A percentile compares a stretch with the other conserved stretches of the same genome.
These are phyloP conservation scores for Anthoceros angustus DNA, from an alignment of 225 moss, liverwort and hornwort genomes.

Conservation along the genomic window DNA sequence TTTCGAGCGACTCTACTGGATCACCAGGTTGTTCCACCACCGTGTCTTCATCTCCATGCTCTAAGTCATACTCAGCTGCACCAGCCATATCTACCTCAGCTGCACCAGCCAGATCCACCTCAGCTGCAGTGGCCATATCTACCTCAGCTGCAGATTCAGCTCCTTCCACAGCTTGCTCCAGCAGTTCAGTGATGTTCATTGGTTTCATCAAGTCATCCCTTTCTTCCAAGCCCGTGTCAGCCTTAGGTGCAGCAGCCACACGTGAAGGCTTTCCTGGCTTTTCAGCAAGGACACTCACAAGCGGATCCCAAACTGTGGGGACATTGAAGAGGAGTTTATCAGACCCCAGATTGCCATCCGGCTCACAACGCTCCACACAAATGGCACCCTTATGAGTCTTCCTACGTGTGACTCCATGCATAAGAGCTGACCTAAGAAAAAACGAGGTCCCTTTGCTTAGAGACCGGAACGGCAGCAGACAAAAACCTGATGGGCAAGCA, in stretches of 20 bases:
- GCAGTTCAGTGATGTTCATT: neutral
- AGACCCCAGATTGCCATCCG: slow-evolving; percentile 15
- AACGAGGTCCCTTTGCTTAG: neutral
- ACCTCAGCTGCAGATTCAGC: neutral
- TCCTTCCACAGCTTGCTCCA: neutral
- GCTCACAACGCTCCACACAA: slow-evolving; percentile 25
- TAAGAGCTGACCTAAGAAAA: slow-evolving; percentile 50
- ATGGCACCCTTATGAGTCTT: slow-evolving; percentile 48
- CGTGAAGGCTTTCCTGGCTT: neutral
- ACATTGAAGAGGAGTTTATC: slow-evolving; percentile 42
- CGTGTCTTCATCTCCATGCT: neutral
- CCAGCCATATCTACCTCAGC: no score
- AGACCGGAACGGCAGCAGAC: neutral
- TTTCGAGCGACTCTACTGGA: neutral
- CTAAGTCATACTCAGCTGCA: neutral
- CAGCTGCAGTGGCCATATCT: neutral
- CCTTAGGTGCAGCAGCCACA: neutral
- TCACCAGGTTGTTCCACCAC: neutral
- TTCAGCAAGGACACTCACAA: slow-evolving; percentile 9
- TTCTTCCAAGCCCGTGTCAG: neutral
- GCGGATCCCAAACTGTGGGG: slow-evolving; percentile 75
- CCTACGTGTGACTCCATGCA: slow-evolving; percentile 72
- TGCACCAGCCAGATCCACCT: no score
- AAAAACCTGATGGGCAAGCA: neutral
- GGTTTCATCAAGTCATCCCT: neutral